A percentile compares a stretch with the other conserved stretches of the same genome.
Evolutionary conservation across 805 yeast genomes (phyloP).

Genomic region (Candida berthetii): DNA sequence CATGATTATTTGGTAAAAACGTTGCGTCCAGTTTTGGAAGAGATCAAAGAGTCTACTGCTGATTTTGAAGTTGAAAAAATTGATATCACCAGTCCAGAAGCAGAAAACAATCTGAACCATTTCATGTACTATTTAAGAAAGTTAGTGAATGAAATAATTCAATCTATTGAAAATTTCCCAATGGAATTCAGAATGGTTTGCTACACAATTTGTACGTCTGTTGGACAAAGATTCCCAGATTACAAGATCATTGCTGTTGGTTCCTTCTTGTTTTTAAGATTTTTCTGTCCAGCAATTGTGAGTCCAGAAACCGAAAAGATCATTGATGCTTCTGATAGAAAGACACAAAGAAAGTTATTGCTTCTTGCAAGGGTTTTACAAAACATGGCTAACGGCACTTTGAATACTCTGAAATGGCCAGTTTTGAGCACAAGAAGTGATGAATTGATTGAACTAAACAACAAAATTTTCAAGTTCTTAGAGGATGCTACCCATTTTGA

Average conservation of each 20-base stretch:
- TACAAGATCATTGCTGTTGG: constrained; percentile 73
- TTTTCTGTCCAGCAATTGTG: constrained; percentile 84
- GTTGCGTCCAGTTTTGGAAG: constrained; percentile 50
- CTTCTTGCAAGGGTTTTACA: constrained; percentile 81
- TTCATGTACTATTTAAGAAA: constrained; percentile 52
- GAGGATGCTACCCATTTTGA: constrained; percentile 23
- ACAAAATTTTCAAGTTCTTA: constrained; percentile 34
- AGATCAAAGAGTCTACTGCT: constrained; percentile 42
- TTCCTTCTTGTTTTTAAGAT: constrained; percentile 76
- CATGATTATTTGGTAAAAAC: constrained; percentile 45
- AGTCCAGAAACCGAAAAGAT: constrained; percentile 60
- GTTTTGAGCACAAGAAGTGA: constrained; percentile 34
- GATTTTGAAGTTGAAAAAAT: constrained; percentile 62
- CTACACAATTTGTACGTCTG: constrained; percentile 51
- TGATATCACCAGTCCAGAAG: constrained; percentile 28
- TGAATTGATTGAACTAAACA: constrained; percentile 33
- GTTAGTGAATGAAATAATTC: constrained; percentile 53
- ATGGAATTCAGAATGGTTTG: constrained; percentile 68
- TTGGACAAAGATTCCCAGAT: constrained; percentile 57
- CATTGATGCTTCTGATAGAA: constrained; percentile 30
- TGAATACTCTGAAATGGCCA: constrained; percentile 61
- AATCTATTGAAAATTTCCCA: constrained; percentile 57
- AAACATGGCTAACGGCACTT: constrained; percentile 78
- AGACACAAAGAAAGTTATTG: constrained; percentile 59
- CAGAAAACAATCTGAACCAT: constrained; percentile 31